Percentiles rank a stretch among this genome's conserved stretches.
Conservation (phyloP, 495 filamentous ascomycete genomes). For the Friedmanniomyces endolithicus region DNA sequence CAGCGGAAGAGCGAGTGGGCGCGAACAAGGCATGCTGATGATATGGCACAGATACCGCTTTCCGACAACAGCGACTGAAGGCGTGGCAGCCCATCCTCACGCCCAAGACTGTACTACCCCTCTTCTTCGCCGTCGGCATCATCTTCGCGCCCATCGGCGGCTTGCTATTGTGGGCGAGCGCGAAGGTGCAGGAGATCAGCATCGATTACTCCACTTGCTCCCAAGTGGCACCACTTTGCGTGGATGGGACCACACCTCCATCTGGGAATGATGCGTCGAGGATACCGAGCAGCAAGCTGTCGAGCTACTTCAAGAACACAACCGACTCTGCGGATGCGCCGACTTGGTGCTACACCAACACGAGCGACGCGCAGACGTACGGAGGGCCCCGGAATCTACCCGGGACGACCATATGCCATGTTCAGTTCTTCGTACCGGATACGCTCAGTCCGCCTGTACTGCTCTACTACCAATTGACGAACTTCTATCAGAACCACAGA, state of each 20-base stretch:
- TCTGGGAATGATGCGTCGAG: slow-evolving; percentile 1
- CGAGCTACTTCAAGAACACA: slow-evolving; percentile 50
- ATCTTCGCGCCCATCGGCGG: slow-evolving; percentile 85
- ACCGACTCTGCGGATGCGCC: slow-evolving; percentile 23
- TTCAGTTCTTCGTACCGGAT: slow-evolving; percentile 69
- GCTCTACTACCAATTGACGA: slow-evolving; percentile 88
- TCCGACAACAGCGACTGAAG: slow-evolving; percentile 81
- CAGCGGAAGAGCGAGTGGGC: slow-evolving; percentile 4
- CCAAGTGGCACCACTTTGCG: slow-evolving; percentile 33
- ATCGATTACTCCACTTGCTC: slow-evolving; percentile 82
- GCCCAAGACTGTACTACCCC: slow-evolving; percentile 78
- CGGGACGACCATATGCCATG: slow-evolving; percentile 40
- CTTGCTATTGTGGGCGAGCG: slow-evolving; percentile 68
- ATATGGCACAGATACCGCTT: slow-evolving; percentile 59
- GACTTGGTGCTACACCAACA: slow-evolving; percentile 32
- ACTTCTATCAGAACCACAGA: slow-evolving; percentile 99
- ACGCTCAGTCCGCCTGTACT: slow-evolving; percentile 65
- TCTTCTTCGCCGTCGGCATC: slow-evolving; percentile 76
- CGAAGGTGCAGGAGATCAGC: slow-evolving; percentile 71
- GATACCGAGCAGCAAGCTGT: slow-evolving; percentile 47
- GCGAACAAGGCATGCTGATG: slow-evolving; percentile 4
- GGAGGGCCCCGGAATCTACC: slow-evolving; percentile 8
- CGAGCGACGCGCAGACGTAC: slow-evolving; percentile 13
- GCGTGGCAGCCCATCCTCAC: slow-evolving; percentile 95
- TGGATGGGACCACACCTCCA: slow-evolving; percentile 17